Conservation (phyloP, 2,329 filamentous ascomycete genomes). For the Sporothrix protearum region DNA sequence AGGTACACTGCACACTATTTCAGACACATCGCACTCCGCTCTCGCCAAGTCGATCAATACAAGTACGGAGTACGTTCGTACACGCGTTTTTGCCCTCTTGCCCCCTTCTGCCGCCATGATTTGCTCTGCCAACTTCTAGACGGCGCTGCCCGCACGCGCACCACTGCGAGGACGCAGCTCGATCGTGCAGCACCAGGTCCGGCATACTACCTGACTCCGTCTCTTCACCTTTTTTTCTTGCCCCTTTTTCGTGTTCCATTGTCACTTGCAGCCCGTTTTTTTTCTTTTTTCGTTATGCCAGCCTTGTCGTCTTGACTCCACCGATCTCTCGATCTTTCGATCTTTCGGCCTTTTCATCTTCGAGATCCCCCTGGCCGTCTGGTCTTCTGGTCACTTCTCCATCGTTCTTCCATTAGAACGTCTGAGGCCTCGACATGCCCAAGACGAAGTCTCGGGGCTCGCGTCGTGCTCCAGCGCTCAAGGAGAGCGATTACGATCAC, state of each 20-base stretch:
- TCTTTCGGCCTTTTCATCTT: not conserved
- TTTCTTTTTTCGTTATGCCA: slow-evolving; percentile 1
- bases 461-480: slow-evolving; percentile 53
- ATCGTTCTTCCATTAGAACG: not conserved
- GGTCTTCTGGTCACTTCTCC: not conserved
- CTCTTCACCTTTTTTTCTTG: not conserved
- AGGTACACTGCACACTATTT: not conserved
- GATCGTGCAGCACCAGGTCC: not conserved
- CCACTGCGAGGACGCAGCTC: not conserved
- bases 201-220: not conserved
- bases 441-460: slow-evolving; percentile 45
- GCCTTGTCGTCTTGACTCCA: not conserved
- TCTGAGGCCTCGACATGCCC: slow-evolving; percentile 37
- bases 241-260: not conserved
- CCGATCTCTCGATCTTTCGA: slow-evolving; percentile 10
- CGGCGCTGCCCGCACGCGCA: not conserved
- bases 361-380: not conserved
- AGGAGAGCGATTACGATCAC: slow-evolving; percentile 64
- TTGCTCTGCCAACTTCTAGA: slow-evolving; percentile 4
- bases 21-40: not conserved
- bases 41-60: slow-evolving; percentile 12
- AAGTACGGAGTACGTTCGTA: too few relatives aligned
- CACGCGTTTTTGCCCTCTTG: slow-evolving; percentile 1
- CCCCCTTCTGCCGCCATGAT: not conserved
- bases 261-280: not conserved